Evolutionary conservation across 2,329 filamentous ascomycete species (phyloP), one percentile per base, ranked within the genome.

Genomic region (Fusarium sp.): DNA sequence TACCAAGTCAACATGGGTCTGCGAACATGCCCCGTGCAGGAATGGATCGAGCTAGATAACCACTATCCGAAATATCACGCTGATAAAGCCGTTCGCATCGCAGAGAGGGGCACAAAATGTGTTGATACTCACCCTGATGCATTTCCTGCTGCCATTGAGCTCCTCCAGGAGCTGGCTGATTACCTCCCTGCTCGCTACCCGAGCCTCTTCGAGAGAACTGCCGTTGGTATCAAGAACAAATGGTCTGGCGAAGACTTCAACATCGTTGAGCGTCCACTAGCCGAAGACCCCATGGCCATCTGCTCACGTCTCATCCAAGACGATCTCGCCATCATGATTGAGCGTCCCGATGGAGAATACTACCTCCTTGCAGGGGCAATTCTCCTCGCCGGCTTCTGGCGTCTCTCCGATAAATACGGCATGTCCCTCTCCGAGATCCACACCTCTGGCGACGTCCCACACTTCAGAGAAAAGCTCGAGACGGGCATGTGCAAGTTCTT

Each of bases 21-120:
- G 3, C 85, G 91, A n/a, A 86, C 83, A 10, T 85, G 92, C 80
- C 82, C 87, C 30, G 89, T 87, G 78, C 85, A 90, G 52, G 89
- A 93, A 56, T 94, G 92, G 92, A 93, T 95, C 73, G 91, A 96
- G 78, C 85, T 96, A 24, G 93, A 96, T 78, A 94, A 91, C 73
- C 85, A 94, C 45, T 96, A 88, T 75, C 84, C 88, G 1, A 86
- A 86, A 52, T 96, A 84, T 75, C 92, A 96, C 77, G 84, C 83
- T 30, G 86, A 90, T 67, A 96, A 96, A 78, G 83, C 85, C 2
- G 80, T 81, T 15, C 87, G 93, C 1, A 91, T 96, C 46, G 72
- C 75, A 15, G 87, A 92, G 65, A 85, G 92, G 0, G 91, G 88
- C 1, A 64, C 77, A 0, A 91, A 90, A 76, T 93, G 91, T 79